Conservation (phyloP, 305 asterid species). For the Solanum hybrid region DNA sequence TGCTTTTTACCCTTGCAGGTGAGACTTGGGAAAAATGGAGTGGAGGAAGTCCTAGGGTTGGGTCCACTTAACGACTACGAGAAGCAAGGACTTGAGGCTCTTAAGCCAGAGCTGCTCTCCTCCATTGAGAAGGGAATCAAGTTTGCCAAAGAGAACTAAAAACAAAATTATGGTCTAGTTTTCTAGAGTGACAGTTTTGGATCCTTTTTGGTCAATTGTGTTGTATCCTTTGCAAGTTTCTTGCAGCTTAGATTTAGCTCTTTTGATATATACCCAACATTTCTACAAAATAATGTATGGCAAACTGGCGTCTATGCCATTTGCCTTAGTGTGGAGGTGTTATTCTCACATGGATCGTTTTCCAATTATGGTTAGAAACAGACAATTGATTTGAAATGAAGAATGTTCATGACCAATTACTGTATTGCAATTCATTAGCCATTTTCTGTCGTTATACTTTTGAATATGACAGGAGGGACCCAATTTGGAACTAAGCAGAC, state of each 20-base stretch:
- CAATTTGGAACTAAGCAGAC: background rate
- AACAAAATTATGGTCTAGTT: background rate
- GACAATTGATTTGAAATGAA: background rate
- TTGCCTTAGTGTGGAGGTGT: background rate
- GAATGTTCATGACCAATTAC: background rate
- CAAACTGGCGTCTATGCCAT: background rate
- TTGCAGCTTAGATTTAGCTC: slow-evolving; percentile 8
- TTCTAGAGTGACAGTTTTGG: slow-evolving; percentile 8
- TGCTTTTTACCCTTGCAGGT: slow-evolving; percentile 36
- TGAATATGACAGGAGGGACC: background rate
- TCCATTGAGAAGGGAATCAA: slow-evolving; percentile 86
- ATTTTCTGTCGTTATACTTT: background rate
- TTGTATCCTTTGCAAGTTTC: slow-evolving; percentile 2
- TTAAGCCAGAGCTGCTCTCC: slow-evolving; percentile 58
- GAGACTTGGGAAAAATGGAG: slow-evolving; percentile 84
- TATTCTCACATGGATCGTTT: background rate
- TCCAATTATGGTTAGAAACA: background rate
- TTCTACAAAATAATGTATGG: background rate
- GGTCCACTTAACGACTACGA: slow-evolving; percentile 72
- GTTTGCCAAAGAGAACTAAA: slow-evolving; percentile 44
- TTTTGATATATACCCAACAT: background rate
- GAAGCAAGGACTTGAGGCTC: slow-evolving; percentile 77
- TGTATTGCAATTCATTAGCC: background rate
- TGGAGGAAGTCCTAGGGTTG: slow-evolving; percentile 80
- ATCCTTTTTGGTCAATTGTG: background rate